Evolutionary conservation across 805 yeast species (phyloP).

Genomic region (Cyberlindnera nakhonratchasimensis): DNA sequence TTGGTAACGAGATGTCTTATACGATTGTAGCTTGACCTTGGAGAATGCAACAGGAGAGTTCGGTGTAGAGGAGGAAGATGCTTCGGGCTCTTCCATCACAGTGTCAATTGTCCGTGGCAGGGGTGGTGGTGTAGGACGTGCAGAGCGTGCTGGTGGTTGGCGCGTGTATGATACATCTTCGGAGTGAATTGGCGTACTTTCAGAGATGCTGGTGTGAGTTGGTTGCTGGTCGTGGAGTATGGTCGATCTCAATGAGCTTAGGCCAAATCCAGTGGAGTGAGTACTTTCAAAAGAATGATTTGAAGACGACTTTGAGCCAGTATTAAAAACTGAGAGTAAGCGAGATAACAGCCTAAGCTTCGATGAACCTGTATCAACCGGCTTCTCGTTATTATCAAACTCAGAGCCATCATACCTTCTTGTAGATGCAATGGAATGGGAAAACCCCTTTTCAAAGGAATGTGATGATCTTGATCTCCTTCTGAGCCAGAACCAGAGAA

Average conservation of each 20-base stretch:
- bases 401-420: constrained; percentile 20
- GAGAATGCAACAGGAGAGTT: constrained; percentile 1
- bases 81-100: constrained; percentile 27
- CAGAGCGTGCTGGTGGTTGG: constrained; percentile 6
- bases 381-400: background rate
- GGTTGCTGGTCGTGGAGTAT: constrained; percentile 19
- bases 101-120: constrained; percentile 24
- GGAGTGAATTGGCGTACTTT: constrained; percentile 4
- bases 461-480: constrained; percentile 7
- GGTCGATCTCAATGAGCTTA: constrained; percentile 13
- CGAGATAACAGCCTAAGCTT: constrained; percentile 6
- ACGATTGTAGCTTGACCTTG: constrained; percentile 5
- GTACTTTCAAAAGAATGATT: constrained; percentile 7
- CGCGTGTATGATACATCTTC: constrained; percentile 7
- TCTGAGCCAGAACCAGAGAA: constrained; percentile 17
- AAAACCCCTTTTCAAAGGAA: constrained; percentile 22
- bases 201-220: background rate
- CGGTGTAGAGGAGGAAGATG: constrained; percentile 8
- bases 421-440: constrained; percentile 27
- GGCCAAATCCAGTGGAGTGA: constrained; percentile 11
- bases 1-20: constrained; percentile 18
- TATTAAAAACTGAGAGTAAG: constrained; percentile 10
- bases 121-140: constrained; percentile 1
- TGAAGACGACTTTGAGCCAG: constrained; percentile 6
- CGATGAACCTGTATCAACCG: background rate